Base-by-base conservation (phyloP, 164 flowering plant species). In the Stephania japonica region DNA sequence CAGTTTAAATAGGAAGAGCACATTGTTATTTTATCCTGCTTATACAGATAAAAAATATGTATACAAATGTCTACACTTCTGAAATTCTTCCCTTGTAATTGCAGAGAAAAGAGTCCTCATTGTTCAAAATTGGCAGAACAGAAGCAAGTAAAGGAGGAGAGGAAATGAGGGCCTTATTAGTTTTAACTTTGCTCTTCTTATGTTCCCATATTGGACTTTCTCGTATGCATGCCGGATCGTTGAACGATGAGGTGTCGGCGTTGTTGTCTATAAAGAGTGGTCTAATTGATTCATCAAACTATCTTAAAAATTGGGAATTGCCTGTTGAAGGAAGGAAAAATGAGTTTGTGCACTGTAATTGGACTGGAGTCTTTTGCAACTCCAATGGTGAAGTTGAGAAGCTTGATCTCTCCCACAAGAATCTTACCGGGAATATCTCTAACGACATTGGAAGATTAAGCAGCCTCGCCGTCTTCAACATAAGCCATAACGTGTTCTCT, bases 361-460 rank as follows among this genome's bases (percentile, higher is more conserved):
- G 99, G 99, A 90, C 91, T 12, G 97, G 99, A 42, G 84, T 94
- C 1, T 56, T 53, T 50, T 94, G 99, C 87, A 87, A 81, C 82
- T 64, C 84, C 1, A 32, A 76, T 44, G 91, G 96, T 5, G 69
- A 63, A 13, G 89, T 94, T 16, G 88, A 89, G 49, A 77, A 75
- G 78, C 87, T 94, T n/a, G 90, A 92, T 78, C 89, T 94, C 70
- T 87, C 97, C 24, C 69, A 74, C 80, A 87, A 81, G 94, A 92
- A 92, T 78, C 88, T 94, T 53, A 87, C 85, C 21, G 99, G 99
- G 38, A 64, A 38, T 0, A 65, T 94, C 3, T 83, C 94, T 0
- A 89, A 87, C 41, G 86, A 83, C 23, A 84, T 91, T 47, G 88
- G 84, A 43, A 13, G 24, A 47, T 78, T 94, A 11, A 66, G 68